Percentiles rank a stretch among this genome's conserved stretches.
phyloP scores from a whole-genome alignment of 1,284 basidiomycete species.

The Ustilago tritici region DNA sequence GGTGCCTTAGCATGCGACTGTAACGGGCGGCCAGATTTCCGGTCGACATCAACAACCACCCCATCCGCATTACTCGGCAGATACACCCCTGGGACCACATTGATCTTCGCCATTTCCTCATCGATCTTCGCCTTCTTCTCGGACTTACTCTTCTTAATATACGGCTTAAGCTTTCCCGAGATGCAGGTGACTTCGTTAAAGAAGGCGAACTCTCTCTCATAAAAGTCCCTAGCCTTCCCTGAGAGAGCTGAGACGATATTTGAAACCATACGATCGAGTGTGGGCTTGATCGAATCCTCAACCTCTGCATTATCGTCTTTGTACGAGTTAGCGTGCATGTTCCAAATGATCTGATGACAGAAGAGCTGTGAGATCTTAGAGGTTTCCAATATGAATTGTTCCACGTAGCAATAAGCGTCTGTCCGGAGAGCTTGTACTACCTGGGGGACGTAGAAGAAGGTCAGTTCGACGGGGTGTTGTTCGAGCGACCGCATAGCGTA shows the following conservation, averaged over 20 bases:
- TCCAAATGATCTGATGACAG: constrained; percentile 99
- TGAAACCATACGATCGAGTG: constrained; percentile 86
- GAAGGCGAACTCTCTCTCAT: constrained; percentile 94
- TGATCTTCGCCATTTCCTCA: constrained; percentile 98
- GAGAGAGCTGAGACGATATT: constrained; percentile 86
- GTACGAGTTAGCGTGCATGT: constrained; percentile 99
- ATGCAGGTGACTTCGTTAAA: constrained; percentile 97
- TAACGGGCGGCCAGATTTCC: constrained; percentile 92
- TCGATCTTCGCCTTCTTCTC: constrained; percentile 99
- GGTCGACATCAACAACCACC: constrained; percentile 93
- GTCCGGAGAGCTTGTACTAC: constrained; percentile 92
- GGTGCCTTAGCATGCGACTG: constrained; percentile 99
- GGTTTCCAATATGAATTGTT: constrained; percentile 95
- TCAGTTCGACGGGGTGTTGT: constrained; percentile 91
- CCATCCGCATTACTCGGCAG: constrained; percentile 98
- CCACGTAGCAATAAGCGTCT: constrained; percentile 85
- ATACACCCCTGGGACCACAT: constrained; percentile 92
- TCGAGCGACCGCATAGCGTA: constrained; percentile 96
- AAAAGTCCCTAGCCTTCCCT: constrained; percentile 90
- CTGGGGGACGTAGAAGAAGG: constrained; percentile 99
- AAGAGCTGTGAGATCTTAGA: constrained; percentile 97
- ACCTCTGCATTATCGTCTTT: constrained; percentile 81
- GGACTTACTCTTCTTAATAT: constrained; percentile 91
- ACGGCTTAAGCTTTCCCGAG: constrained; percentile 96
- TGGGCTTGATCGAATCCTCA: constrained; percentile 93